A percentile compares a stretch with the other conserved stretches of the same genome.
Conservation (phyloP, 176 grass and related monocot species). For the Saccharum spontaneum region DNA sequence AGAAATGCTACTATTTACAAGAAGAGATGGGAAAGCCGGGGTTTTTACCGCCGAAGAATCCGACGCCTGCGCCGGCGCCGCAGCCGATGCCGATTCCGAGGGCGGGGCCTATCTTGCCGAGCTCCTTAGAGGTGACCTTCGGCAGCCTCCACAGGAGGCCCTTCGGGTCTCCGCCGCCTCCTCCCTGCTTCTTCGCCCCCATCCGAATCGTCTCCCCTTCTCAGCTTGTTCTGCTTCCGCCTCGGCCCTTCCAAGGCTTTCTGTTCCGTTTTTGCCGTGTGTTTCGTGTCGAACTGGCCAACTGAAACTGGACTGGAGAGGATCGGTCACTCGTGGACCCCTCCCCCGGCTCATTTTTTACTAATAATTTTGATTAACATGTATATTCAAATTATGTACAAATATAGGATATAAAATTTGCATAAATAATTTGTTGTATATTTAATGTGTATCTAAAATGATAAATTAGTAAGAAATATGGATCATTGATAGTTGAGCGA, state of each 20-base stretch:
- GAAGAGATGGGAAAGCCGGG: neutral
- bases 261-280: neutral
- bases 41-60: slow-evolving; percentile 67
- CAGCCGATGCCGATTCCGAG: slow-evolving; percentile 78
- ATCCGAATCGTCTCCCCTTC: neutral
- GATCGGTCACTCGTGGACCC: neutral
- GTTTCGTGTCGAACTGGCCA: neutral
- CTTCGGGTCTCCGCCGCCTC: slow-evolving; percentile 21
- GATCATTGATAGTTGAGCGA: no score
- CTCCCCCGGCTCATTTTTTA: no score
- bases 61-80: slow-evolving; percentile 64
- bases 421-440: neutral
- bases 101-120: slow-evolving; percentile 74
- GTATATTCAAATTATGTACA: neutral
- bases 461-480: no score
- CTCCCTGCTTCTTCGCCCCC: slow-evolving; percentile 17
- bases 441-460: neutral
- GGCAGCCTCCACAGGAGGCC: slow-evolving; percentile 64
- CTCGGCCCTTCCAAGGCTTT: neutral
- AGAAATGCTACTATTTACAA: neutral
- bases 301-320: neutral
- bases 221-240: neutral
- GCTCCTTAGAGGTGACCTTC: slow-evolving; percentile 55
- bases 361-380: no score
- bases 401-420: neutral